phyloP scores from a whole-genome alignment of 352 stramenopile genomes.

The Globisporangium takayamanum region DNA sequence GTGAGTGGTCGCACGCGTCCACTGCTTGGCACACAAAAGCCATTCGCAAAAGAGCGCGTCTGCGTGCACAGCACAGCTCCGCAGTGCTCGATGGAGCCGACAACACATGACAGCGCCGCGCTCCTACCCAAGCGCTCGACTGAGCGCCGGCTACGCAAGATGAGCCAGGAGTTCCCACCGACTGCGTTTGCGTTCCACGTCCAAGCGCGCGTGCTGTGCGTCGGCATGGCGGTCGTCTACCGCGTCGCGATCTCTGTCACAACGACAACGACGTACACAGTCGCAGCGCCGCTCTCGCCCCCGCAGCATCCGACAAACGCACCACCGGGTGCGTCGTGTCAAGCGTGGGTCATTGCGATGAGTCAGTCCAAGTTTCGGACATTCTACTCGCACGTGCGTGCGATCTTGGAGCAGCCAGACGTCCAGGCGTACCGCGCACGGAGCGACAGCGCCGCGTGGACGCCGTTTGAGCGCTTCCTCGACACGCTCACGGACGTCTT shows the following conservation, averaged over 20 bases:
- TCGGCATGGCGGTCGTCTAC: slow-evolving; percentile 50
- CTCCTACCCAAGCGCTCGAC: slow-evolving; percentile 10
- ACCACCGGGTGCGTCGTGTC: slow-evolving; percentile 17
- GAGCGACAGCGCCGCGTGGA: slow-evolving; percentile 25
- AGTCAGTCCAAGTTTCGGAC: slow-evolving; percentile 48
- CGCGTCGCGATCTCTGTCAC: slow-evolving; percentile 36
- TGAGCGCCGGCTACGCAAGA: slow-evolving; percentile 47
- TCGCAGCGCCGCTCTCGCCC: slow-evolving; percentile 14
- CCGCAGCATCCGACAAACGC: slow-evolving; percentile 12
- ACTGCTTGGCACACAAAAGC: neutral
- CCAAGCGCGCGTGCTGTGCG: slow-evolving; percentile 43
- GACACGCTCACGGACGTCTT: slow-evolving; percentile 29
- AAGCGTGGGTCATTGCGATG: slow-evolving; percentile 56
- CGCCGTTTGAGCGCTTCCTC: slow-evolving; percentile 43
- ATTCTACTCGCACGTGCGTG: slow-evolving; percentile 37
- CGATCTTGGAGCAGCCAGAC: slow-evolving; percentile 31
- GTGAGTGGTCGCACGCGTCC: neutral
- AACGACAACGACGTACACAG: slow-evolving; percentile 7
- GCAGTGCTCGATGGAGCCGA: neutral
- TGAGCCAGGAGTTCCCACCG: slow-evolving; percentile 50
- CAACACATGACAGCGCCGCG: neutral
- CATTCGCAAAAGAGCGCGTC: neutral
- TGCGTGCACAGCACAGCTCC: neutral
- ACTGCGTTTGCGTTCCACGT: slow-evolving; percentile 38
- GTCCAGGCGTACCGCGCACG: slow-evolving; percentile 17